Evolutionary conservation across 768 basidiomycete genomes (phyloP), one percentile per base, ranked within the genome.

Genomic region (Leccinum incarnatum): DNA sequence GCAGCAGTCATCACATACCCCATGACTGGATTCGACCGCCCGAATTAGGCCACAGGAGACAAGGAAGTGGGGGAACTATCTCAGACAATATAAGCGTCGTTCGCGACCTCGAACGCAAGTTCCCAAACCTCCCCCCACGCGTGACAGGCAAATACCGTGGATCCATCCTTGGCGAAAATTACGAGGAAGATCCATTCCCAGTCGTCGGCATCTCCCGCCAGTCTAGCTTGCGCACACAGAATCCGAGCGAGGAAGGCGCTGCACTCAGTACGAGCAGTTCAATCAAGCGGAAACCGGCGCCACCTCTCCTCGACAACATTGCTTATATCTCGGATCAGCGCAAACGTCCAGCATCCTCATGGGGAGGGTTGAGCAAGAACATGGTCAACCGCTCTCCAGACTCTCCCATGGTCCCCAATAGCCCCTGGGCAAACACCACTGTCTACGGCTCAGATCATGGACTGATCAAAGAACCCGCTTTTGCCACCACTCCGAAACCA

Each of bases 101-200:
- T 34, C 79, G 78, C 19, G 81, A 83, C 36, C 73, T 86, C 54
- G 77, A 83, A 5, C 61, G 69, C 40, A 80, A 79, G 68, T 88
- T 87, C 72, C 83, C 86, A 37, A 75, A 71, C 14, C 74, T 80
- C 52, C 83, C 82, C 5, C 67, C 73, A 36, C 69, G 73, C 45
- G 62, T 72, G 23, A 66, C 70, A 21, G 69, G 67, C 29, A 71
- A 60, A 64, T 60, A 60, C 58, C 71, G 67, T 29, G 60, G 68
- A 53, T 70, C 66, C 29, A 67, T 66, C 46, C 60, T 67, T 5
- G 62, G 67, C 40, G 58, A 68, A 54, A 54, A 60, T 30, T 64
- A 67, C 47, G 64, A 63, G 42, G 65, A 72, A 27, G 68, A 65
- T 50, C 57, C 54, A 15, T 65, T 59, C 51, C 66, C 67, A 1